phyloP scores from a whole-genome alignment of 129 eudicot genomes.

The Centaurea solstitialis region DNA sequence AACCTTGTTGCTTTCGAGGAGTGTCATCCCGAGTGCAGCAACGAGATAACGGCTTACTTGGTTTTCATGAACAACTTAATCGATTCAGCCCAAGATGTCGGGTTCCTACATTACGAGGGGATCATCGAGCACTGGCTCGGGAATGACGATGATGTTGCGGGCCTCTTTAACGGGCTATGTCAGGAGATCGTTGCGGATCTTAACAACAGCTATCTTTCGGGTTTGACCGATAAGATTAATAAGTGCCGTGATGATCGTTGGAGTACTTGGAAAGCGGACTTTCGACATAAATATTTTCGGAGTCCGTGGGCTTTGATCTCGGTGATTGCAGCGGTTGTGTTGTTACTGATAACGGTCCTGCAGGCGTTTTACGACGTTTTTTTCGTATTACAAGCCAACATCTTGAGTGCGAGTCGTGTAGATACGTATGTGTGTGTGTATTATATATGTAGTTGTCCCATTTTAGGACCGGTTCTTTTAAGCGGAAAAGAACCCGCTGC shows the following conservation, averaged over 20 bases:
- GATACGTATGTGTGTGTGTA: too few relatives aligned
- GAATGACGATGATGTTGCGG: constrained; percentile 65
- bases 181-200: constrained; percentile 82
- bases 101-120: constrained; percentile 62
- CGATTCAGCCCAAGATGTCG: constrained; percentile 54
- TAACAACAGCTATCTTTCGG: constrained; percentile 69
- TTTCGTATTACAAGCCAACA: constrained; percentile 38
- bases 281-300: constrained; percentile 60
- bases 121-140: constrained; percentile 86
- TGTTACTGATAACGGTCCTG: constrained; percentile 46
- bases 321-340: constrained; percentile 61
- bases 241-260: constrained; percentile 56
- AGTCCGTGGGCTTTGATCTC: constrained; percentile 78
- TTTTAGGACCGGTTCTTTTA: background rate
- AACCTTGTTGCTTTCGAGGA: constrained; percentile 65
- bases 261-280: constrained; percentile 70
- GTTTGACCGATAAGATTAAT: constrained; percentile 61
- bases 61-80: constrained; percentile 71
- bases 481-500: background rate
- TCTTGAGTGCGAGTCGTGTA: background rate
- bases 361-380: constrained; percentile 53
- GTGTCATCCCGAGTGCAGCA: constrained; percentile 63
- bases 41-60: constrained; percentile 62
- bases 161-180: constrained; percentile 69
- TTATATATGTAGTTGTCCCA: background rate